Evolutionary conservation across 192 early-diverging fungal genomes (phyloP).

Genomic region (Entomortierella lignicola): DNA sequence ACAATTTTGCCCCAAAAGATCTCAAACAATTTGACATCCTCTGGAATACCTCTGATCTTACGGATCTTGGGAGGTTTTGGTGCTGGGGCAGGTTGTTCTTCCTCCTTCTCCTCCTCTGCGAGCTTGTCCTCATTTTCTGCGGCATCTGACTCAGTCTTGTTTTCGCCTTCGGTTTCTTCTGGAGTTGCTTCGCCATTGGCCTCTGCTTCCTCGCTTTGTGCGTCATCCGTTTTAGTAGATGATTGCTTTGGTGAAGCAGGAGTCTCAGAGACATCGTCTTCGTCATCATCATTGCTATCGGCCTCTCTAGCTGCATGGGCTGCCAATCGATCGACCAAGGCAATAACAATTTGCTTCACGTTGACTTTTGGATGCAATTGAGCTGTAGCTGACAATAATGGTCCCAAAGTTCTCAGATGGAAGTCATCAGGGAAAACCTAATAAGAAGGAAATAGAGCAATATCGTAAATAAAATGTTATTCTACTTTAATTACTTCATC

Average conservation of each 20-base stretch:
- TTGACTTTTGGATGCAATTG: conserved; percentile 93
- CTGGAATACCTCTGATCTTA: conserved; percentile 81
- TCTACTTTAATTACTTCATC: background rate
- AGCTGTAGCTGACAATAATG: conserved; percentile 90
- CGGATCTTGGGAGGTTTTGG: conserved; percentile 53
- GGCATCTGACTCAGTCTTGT: conserved; percentile 31
- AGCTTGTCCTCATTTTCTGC: conserved; percentile 15
- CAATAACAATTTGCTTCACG: conserved; percentile 97
- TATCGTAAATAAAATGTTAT: background rate
- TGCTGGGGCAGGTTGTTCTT: conserved; percentile 40
- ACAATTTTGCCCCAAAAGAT: conserved; percentile 98
- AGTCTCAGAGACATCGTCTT: conserved; percentile 59
- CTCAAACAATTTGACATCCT: conserved; percentile 91
- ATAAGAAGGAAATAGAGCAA: background rate
- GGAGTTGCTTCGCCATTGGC: conserved; percentile 3
- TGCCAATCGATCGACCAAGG: conserved; percentile 93
- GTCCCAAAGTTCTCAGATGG: conserved; percentile 90
- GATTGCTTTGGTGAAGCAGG: conserved; percentile 25
- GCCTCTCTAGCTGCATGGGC: conserved; percentile 88
- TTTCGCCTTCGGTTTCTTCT: conserved; percentile 16
- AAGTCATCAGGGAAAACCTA: conserved; percentile 97
- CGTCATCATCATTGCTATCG: conserved; percentile 56
- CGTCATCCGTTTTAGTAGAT: conserved; percentile 14
- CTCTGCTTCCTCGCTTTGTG: conserved; percentile 17
- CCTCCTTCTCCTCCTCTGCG: conserved; percentile 33